Evolutionary conservation across 805 yeast species (phyloP).

Genomic region (Lipomyces japonicus): DNA sequence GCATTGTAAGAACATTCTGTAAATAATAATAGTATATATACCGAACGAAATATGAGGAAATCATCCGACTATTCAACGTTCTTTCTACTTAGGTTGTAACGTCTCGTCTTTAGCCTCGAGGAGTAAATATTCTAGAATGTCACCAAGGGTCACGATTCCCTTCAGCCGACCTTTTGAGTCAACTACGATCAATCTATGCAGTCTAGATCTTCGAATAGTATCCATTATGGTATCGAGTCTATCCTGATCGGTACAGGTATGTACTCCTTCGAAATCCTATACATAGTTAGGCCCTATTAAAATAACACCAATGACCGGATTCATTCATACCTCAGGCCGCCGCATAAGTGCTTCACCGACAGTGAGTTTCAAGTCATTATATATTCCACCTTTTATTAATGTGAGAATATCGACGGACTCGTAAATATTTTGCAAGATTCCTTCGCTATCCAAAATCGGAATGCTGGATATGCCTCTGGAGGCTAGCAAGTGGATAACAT

Average conservation of each 20-base stretch:
- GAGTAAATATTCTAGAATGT: conserved; percentile 77
- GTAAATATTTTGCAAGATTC: conserved; percentile 76
- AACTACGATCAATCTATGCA: conserved; percentile 89
- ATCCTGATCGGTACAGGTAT: conserved; percentile 87
- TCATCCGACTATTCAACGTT: neutral
- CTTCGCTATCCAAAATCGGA: conserved; percentile 80
- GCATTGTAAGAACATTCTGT: no score
- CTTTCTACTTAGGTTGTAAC: neutral
- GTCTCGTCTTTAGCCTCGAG: conserved; percentile 46
- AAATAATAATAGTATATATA: no score
- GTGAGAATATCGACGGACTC: conserved; percentile 95
- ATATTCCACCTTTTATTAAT: conserved; percentile 88
- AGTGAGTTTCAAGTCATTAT: conserved; percentile 80
- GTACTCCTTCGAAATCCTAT: conserved; percentile 89
- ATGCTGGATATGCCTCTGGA: conserved; percentile 82
- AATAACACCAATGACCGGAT: neutral
- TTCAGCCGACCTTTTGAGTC: conserved; percentile 62
- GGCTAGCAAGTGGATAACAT: conserved; percentile 79
- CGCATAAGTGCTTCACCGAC: conserved; percentile 96
- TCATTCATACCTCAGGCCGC: conserved; percentile 55
- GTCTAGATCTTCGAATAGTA: conserved; percentile 82
- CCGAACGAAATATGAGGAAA: neutral
- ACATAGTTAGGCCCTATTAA: neutral
- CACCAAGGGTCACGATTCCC: conserved; percentile 88
- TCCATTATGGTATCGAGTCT: conserved; percentile 85